Evolutionary conservation across 2,329 filamentous ascomycete genomes (phyloP), one percentile per base, ranked within the genome.

Genomic region (Trichophyton mentagrophytes): DNA sequence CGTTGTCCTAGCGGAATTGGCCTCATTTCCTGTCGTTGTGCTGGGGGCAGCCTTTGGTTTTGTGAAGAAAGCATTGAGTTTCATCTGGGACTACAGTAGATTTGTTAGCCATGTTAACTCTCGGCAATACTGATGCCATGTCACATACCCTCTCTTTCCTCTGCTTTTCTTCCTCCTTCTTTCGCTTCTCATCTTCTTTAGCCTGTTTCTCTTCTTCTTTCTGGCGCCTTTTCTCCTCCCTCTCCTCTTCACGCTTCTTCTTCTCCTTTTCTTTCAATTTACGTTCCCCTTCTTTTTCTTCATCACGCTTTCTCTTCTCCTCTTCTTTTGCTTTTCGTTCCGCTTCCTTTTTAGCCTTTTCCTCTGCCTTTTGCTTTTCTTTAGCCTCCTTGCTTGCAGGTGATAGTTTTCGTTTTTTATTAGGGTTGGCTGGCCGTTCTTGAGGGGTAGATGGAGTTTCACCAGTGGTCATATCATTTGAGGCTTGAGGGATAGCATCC

Each of bases 11-110:
- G 65, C 57, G 61, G 64, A 30, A 60, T 22, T 25, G 3, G 15
- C 2, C 13, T 57, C 55, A 1, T 22, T 11, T 33, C 38, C 11
- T 1, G 27, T 38, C 13, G 57, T 33, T 9, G 55, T 1, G 33
- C 15, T 60, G 25, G 22, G 20, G 0, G 9, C 15, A 44, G 71
- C 60, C 44, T 67, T 65, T 3, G 77, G 77, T 64, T 74, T 78
- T 4, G 66, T 66, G 61, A 81, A 80, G 67, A 80, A 81, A 1
- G 74, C 72, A 65, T 78, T 79, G n/a, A 81, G 67, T 59, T 73
- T 76, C 63, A 76, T 72, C 77, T 81, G 79, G 20, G 77, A 73
- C 78, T 80, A 63, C 44, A 40, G 20, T 40, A 27, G 44, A n/a
- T 40, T 64, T 53, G 22, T 40, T 64, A 65, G 27, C 64, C 59